Base-by-base conservation (phyloP, 768 basidiomycete genomes). In the Lactifluus hygrophoroides region DNA sequence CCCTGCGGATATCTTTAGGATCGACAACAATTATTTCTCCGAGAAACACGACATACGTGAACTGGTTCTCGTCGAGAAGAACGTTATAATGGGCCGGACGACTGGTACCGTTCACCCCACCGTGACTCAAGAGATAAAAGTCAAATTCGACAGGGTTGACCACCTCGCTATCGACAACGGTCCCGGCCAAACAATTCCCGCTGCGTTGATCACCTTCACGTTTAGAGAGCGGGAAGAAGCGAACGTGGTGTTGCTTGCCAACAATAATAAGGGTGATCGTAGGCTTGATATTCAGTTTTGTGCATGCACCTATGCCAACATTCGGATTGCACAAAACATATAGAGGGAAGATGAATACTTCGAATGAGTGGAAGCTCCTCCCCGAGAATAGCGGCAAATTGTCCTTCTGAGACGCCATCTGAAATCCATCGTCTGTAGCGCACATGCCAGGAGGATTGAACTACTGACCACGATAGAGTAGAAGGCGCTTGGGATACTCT, bases 201-300 rank as follows among this genome's bases (percentile, higher is more conserved):
- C 83, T 84, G 56, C 81, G 85, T 52, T 73, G 76, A 62, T 90
- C 89, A 0, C 73, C 80, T 9, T 85, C 79, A 6, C 64, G 60
- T 0, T 56, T 51, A 5, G 68, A 66, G 38, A 56, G 65, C 0
- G 82, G 83, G 74, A 85, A 85, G 69, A 85, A 78, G 66, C 81
- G 75, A 50, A 84, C 76, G 54, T 85, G 85, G 66, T 87, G 85
- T 3, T 85, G 77, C 67, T 92, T 93, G 13, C 87, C 88, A 8
- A 92, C 90, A 27, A 92, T 75, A 51, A 91, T 79, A 25, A 91
- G 72, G 0, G 90, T 92, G 30, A 92, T 86, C 52, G 79, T 82
- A 0, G 81, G 81, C 1, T 74, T 73, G 28, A 90, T 84, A 7
- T 74, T 73, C 0, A 86, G 65, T 3, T 81, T 77, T 0, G 54